phyloP scores from a whole-genome alignment of 2,329 filamentous ascomycete species.

The Ceratocystis colombiana region DNA sequence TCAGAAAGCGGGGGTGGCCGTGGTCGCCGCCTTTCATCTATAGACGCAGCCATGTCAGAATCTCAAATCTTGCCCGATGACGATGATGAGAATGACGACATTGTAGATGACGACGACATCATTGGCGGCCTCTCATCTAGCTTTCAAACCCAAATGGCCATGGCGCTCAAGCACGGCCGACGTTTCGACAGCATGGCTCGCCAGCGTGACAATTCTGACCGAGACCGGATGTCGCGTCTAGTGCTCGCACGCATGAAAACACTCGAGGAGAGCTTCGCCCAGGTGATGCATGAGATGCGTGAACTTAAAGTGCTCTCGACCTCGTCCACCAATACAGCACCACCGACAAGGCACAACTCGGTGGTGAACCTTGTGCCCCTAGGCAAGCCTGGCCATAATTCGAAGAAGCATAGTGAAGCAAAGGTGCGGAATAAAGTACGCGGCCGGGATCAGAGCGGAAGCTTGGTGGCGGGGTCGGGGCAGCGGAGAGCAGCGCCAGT shows the following conservation, averaged over 20 bases:
- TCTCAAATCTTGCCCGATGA: conserved; percentile 52
- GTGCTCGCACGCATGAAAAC: conserved; percentile 87
- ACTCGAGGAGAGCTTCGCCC: conserved; percentile 79
- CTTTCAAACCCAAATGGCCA: conserved; percentile 71
- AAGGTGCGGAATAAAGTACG: background rate
- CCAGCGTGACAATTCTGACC: conserved; percentile 36
- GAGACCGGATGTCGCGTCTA: conserved; percentile 64
- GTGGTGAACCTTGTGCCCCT: conserved; percentile 29
- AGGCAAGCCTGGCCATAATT: background rate
- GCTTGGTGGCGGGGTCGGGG: background rate
- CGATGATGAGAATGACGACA: conserved; percentile 5
- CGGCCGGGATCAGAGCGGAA: conserved; percentile 17
- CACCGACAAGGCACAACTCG: conserved; percentile 44
- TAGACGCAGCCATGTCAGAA: conserved; percentile 64
- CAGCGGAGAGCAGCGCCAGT: conserved; percentile 14
- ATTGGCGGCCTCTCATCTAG: conserved; percentile 59
- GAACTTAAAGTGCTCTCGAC: conserved; percentile 41
- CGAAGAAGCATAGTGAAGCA: background rate
- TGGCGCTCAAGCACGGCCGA: conserved; percentile 50
- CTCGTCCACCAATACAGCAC: conserved; percentile 34
- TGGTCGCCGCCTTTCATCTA: conserved; percentile 46
- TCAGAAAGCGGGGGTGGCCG: conserved; percentile 27
- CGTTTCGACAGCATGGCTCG: conserved; percentile 41
- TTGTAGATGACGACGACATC: conserved; percentile 40
- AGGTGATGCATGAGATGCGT: conserved; percentile 73